Percentiles rank a stretch among this genome's conserved stretches.
These are phyloP conservation scores for Zizania latifolia DNA, from an alignment of 176 grass and related monocot genomes.

Conservation along the genomic window DNA sequence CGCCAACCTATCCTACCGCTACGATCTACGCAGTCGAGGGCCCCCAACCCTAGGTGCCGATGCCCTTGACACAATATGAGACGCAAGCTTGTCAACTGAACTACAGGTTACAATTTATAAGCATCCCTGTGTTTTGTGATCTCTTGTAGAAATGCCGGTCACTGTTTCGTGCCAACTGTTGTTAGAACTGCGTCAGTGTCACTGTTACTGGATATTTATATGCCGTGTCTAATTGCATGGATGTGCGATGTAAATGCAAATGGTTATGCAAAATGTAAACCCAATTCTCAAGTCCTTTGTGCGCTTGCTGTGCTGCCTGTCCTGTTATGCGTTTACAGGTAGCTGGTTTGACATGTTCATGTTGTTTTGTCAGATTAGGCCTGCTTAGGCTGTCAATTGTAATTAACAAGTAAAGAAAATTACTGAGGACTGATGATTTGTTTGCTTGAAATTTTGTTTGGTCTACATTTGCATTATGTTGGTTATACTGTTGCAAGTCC, in stretches of 20 bases:
- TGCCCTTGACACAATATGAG: too few species aligned
- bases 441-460: background rate
- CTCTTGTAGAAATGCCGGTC: background rate
- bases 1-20: too few species aligned
- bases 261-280: background rate
- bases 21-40: too few species aligned
- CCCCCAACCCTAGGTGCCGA: too few species aligned
- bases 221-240: too few species aligned
- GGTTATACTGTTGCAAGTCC: background rate
- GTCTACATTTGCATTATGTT: background rate
- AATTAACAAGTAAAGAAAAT: background rate
- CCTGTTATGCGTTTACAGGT: background rate
- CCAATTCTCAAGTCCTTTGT: background rate
- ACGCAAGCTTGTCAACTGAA: conserved; percentile 1
- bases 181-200: too few species aligned
- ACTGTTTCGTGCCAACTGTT: background rate
- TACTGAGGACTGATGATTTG: too few species aligned
- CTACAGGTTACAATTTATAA: background rate
- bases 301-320: background rate
- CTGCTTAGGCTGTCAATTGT: background rate
- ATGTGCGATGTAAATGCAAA: background rate
- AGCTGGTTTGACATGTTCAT: background rate
- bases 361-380: background rate
- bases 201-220: too few species aligned
- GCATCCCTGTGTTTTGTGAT: background rate